Base-by-base conservation (phyloP, 805 yeast genomes). In the Crinitomyces ghanaensis region DNA sequence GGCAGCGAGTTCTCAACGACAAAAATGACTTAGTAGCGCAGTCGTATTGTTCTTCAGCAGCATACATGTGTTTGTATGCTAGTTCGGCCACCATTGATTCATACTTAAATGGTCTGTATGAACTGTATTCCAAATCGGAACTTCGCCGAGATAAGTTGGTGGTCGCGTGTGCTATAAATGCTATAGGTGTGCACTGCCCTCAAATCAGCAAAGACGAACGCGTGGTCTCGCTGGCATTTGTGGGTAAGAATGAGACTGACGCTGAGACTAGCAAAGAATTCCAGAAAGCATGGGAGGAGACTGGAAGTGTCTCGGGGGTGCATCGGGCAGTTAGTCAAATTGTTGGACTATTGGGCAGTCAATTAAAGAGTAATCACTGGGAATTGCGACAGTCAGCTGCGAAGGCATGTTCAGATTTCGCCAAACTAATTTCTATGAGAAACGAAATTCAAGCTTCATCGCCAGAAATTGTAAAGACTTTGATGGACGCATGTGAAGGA, bases 31-130 rank as follows among this genome's bases (percentile, higher is more conserved):
- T 93, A 0, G 74, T 88, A 4, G 65, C 82, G 0, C 63, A 74
- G 2, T 71, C 94, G 0, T 91, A 71, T 59, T 86, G 95, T 0
- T 63, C 74, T 4, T 73, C 95, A 1, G 71, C 79, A 6, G 97
- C 95, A 1, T 77, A 84, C 45, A 59, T 81, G 16, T 72, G 80
- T 43, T 73, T 85, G 31, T 57, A 79, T 18, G 68, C 83, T 0
- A 53, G 72, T 0, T 13, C 30, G 19, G 30, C 30, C 9, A 11
- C 22, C 13, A 45, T 68, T 6, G 71, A 68, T 1, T 53, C 60
- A 22, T 61, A 59, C 30, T 52, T 88, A 8, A 53, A 57, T 13
- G 55, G 56, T 5, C 58, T 69, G 45, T 88, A 79, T 48, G n/a
- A n/a, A n/a, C n/a, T n/a, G n/a, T 80, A 85, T 51, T 75, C 70